phyloP scores from a whole-genome alignment of 2,329 filamentous ascomycete genomes.

The Simplicillium aogashimaense region DNA sequence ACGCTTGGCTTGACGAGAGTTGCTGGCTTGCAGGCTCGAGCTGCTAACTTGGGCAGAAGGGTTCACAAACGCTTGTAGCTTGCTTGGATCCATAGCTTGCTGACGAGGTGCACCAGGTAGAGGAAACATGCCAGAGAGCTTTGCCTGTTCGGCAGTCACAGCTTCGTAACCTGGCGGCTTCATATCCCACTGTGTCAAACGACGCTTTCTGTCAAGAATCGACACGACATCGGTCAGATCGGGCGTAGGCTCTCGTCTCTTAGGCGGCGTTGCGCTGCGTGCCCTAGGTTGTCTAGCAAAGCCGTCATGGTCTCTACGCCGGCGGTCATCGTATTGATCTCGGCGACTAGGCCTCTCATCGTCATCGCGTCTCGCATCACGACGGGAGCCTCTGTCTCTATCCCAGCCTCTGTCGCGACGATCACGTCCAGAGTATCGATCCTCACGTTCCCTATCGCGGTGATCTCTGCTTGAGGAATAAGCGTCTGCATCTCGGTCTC shows the following conservation, averaged over 20 bases:
- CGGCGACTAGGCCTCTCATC: constrained; percentile 48
- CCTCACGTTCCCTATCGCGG: constrained; percentile 86
- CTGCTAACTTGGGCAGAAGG: constrained; percentile 62
- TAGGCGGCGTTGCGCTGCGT: constrained; percentile 72
- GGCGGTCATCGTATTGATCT: constrained; percentile 40
- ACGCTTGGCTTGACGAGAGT: constrained; percentile 88
- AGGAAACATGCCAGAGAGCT: constrained; percentile 98
- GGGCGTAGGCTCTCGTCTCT: constrained; percentile 91
- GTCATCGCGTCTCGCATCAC: constrained; percentile 56
- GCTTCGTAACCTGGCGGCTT: constrained; percentile 97
- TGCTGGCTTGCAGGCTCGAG: constrained; percentile 80
- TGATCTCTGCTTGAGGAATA: constrained; percentile 93
- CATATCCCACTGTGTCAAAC: constrained; percentile 98
- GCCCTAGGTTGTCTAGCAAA: constrained; percentile 41
- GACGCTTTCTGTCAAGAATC: constrained; percentile 76
- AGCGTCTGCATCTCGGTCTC: constrained; percentile 71
- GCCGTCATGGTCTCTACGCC: constrained; percentile 33
- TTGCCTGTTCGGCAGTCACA: constrained; percentile 95
- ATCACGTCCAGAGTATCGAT: constrained; percentile 69
- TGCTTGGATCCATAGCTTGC: constrained; percentile 88
- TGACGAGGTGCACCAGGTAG: constrained; percentile 90
- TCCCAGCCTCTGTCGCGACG: constrained; percentile 67
- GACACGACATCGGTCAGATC: constrained; percentile 83
- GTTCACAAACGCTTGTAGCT: constrained; percentile 91
- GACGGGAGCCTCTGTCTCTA: constrained; percentile 54